Evolutionary conservation across 1,284 basidiomycete species (phyloP).

Genomic region (Austroboletus niveus): DNA sequence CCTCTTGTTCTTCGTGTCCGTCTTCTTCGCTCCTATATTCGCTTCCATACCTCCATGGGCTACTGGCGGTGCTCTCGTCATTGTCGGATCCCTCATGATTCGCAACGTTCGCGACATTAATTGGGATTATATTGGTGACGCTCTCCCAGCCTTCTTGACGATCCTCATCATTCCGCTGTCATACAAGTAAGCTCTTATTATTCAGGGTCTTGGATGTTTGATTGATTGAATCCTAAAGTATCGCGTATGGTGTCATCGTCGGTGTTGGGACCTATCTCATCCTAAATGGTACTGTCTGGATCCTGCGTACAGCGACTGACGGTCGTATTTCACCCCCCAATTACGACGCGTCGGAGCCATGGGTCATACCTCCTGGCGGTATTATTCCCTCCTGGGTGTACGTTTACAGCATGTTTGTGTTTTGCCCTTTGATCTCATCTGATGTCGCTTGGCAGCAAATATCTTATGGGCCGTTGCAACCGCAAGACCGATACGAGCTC

Average conservation of each 20-base stretch:
- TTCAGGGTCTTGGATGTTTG: background rate
- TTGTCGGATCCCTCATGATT: conserved; percentile 90
- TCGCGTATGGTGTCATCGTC: conserved; percentile 87
- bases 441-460: conserved; percentile 18
- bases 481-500: conserved; percentile 9
- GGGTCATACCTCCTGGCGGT: conserved; percentile 67
- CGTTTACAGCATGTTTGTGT: conserved; percentile 9
- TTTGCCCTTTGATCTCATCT: background rate
- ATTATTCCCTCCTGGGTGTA: conserved; percentile 74
- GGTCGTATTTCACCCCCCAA: conserved; percentile 70
- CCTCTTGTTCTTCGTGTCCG: conserved; percentile 78
- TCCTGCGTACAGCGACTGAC: conserved; percentile 52
- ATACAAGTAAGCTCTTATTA: conserved; percentile 56
- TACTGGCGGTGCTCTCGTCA: conserved; percentile 83
- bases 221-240: conserved; percentile 48
- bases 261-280: conserved; percentile 72
- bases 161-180: conserved; percentile 76
- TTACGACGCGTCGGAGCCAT: conserved; percentile 61
- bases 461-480: conserved; percentile 16
- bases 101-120: conserved; percentile 85
- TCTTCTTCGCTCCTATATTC: conserved; percentile 91
- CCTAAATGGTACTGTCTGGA: conserved; percentile 69
- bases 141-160: conserved; percentile 81
- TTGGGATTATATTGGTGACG: conserved; percentile 86
- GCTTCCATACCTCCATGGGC: conserved; percentile 87